Conservation (phyloP, 129 eudicot species). For the Tanacetum coccineum region DNA sequence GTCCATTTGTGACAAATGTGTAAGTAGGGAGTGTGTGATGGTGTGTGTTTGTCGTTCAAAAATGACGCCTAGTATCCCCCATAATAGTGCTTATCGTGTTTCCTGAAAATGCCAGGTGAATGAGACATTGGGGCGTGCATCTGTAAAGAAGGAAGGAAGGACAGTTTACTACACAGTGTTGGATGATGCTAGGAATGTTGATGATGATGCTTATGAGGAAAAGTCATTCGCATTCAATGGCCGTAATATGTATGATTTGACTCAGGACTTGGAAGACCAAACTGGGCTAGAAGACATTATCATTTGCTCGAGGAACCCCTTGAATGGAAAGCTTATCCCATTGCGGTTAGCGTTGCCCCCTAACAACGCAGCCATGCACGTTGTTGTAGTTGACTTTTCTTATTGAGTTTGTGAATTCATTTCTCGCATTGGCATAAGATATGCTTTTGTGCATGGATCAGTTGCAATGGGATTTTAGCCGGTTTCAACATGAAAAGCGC, state of each 20-base stretch:
- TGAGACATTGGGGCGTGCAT: too few species aligned
- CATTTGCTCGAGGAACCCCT: conserved; percentile 49
- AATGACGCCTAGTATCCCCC: too few species aligned
- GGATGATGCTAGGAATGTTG: conserved; percentile 53
- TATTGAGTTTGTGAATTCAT: too few species aligned
- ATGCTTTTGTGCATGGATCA: conserved; percentile 11
- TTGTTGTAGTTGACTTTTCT: conserved; percentile 40
- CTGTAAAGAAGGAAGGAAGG: conserved; percentile 54
- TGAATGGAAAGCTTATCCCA: conserved; percentile 75
- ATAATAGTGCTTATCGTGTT: too few species aligned
- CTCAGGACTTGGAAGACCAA: conserved; percentile 52
- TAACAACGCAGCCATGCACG: conserved; percentile 47
- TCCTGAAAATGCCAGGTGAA: too few species aligned
- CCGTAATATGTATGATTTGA: conserved; percentile 54
- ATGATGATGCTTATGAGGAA: conserved; percentile 37
- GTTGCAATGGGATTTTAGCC: conserved; percentile 17
- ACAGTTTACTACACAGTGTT: conserved; percentile 47
- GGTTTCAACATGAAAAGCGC: neutral
- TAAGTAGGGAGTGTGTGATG: too few species aligned
- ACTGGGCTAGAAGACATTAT: conserved; percentile 54
- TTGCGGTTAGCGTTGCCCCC: conserved; percentile 81
- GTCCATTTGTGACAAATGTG: too few species aligned
- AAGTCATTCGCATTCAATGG: conserved; percentile 57
- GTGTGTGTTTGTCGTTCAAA: too few species aligned
- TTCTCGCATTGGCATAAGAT: neutral